Evolutionary conservation across 345 rosid species (phyloP).

Genomic region (Erysimum cheiranthoides): DNA sequence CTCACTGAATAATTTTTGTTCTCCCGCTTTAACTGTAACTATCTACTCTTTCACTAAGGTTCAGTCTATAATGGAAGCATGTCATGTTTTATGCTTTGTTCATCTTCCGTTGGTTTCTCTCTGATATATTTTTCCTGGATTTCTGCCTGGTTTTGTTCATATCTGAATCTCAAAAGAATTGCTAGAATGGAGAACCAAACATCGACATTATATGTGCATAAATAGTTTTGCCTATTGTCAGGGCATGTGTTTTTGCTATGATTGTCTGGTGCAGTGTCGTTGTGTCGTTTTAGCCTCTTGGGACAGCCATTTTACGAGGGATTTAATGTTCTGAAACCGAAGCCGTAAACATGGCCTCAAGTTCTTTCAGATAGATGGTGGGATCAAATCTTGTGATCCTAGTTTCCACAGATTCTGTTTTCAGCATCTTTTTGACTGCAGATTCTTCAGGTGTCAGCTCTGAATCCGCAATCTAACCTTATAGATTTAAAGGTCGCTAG

Average conservation of each 20-base stretch:
- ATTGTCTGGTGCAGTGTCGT: slow-evolving; percentile 4
- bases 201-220: background rate
- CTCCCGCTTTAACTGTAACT: slow-evolving; percentile 37
- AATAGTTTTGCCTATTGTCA: slow-evolving; percentile 13
- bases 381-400: slow-evolving; percentile 18
- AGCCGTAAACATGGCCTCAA: background rate
- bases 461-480: slow-evolving; percentile 1
- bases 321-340: slow-evolving; percentile 10
- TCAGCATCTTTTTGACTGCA: background rate
- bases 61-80: slow-evolving; percentile 36
- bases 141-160: slow-evolving; percentile 17
- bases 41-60: slow-evolving; percentile 27
- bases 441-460: slow-evolving; percentile 19
- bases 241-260: slow-evolving; percentile 24
- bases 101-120: slow-evolving; percentile 16
- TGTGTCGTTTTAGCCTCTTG: no score
- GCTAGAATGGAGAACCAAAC: slow-evolving; percentile 11
- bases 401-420: slow-evolving; percentile 10
- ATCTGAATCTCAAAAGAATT: background rate
- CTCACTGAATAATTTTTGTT: slow-evolving; percentile 31
- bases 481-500: background rate
- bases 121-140: slow-evolving; percentile 12
- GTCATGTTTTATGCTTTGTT: slow-evolving; percentile 23
- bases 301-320: background rate
- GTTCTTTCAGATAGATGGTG: slow-evolving; percentile 5